Evolutionary conservation across 306 rosid species (phyloP).

Genomic region (Fagus crenata): DNA sequence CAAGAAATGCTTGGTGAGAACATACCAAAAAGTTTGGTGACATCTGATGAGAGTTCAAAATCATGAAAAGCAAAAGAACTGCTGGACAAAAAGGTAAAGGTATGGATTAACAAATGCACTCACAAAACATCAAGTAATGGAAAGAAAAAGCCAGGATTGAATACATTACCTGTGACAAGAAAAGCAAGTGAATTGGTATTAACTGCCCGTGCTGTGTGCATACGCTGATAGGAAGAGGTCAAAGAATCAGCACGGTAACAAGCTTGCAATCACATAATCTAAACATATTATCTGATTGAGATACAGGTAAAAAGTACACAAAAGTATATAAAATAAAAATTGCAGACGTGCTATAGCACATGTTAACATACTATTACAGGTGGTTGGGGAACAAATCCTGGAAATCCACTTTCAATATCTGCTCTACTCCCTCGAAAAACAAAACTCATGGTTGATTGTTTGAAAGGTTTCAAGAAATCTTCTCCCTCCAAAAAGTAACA

Average conservation of each 20-base stretch:
- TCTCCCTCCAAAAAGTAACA: not conserved
- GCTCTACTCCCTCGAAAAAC: constrained; percentile 68
- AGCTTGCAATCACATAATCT: not conserved
- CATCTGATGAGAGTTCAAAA: constrained; percentile 87
- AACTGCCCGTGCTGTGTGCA: constrained; percentile 34
- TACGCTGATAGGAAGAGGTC: constrained; percentile 15
- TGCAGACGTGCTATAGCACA: not conserved
- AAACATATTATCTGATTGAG: not conserved
- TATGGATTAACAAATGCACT: constrained; percentile 14
- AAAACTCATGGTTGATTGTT: constrained; percentile 49
- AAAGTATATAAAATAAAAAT: not conserved
- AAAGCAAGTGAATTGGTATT: constrained; percentile 47
- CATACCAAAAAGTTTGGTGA: constrained; percentile 89
- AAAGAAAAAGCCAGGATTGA: not conserved
- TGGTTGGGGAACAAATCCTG: constrained; percentile 54
- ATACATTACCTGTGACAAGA: constrained; percentile 78
- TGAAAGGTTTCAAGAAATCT: constrained; percentile 1
- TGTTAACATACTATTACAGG: constrained; percentile 40
- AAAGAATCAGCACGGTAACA: not conserved
- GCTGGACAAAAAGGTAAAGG: constrained; percentile 32
- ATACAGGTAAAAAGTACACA: not conserved
- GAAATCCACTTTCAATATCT: constrained; percentile 70
- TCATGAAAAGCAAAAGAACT: constrained; percentile 88
- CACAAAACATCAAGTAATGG: constrained; percentile 8
- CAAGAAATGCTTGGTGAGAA: not conserved